Evolutionary conservation across 352 stramenopile species (phyloP), one percentile per base, ranked within the genome.

Genomic region (Pythium aristosporum): DNA sequence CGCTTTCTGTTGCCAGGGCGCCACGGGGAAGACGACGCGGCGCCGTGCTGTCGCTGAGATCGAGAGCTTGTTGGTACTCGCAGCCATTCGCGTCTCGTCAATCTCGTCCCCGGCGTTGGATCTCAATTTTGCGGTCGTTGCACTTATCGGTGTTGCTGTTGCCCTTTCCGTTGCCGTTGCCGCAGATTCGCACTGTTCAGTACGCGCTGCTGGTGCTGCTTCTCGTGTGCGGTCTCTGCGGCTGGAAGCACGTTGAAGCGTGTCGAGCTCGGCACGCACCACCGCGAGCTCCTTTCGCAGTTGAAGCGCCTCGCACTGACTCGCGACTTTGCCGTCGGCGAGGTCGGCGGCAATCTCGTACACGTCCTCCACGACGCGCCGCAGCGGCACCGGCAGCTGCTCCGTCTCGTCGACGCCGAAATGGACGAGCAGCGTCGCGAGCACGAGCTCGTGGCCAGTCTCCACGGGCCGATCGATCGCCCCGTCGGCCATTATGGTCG

Each of bases 391-490:
- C 20, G 50, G 42, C 21, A 66, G 51, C 20, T 55, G 20, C 11
- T 53, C 50, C 23, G 61, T 47, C 20, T 61, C 50, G 50, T 66
- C 51, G 41, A 52, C 60, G 8, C 49, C 49, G 16, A 61, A 61
- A n/a, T 66, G 51, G 6, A 66, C 39, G 15, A 66, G 51, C 12
- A 66, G 50, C 51, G 50, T 61, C 41, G 60, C 44, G 51, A 66
- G 60, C 21, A 61, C 50, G 60, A 60, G 60, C 42, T 66, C 60
- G 51, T 66, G 60, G 21, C 50, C 60, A 2, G 43, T 56, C 34
- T 66, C 60, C 36, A 66, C 41, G 30, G 60, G 50, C 2, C 12
- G 23, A 25, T 48, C 51, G 43, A 20, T 36, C 20, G 41, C 42
- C 13, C 3, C n/a, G 2, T 2, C 25, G 18, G 25, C 1, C 15